These are phyloP conservation scores for Raffaelea arxii DNA, from an alignment of 2,329 filamentous ascomycete genomes.

Conservation along the genomic window DNA sequence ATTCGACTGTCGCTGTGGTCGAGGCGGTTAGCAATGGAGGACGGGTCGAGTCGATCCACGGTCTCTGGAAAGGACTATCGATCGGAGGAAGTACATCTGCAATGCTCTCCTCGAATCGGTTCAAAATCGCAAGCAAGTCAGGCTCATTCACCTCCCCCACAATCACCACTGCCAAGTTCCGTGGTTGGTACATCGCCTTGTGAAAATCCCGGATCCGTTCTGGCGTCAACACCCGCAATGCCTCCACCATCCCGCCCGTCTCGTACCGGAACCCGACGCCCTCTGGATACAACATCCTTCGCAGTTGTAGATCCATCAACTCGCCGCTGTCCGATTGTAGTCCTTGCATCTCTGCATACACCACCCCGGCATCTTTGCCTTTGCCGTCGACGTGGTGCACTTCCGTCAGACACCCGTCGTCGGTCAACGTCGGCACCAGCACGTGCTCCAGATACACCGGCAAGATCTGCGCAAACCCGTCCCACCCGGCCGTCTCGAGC, in stretches of 20 bases:
- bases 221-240: conserved; percentile 73
- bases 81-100: conserved; percentile 69
- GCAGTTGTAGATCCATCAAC: conserved; percentile 77
- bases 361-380: conserved; percentile 90
- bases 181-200: conserved; percentile 94
- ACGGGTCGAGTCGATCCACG: conserved; percentile 83
- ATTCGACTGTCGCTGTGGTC: conserved; percentile 69
- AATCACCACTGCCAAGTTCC: conserved; percentile 83
- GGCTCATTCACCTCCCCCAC: conserved; percentile 85
- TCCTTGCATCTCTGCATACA: conserved; percentile 98
- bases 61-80: conserved; percentile 65
- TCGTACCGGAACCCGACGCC: conserved; percentile 92
- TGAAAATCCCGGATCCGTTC: conserved; percentile 93
- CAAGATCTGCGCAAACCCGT: conserved; percentile 88
- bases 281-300: conserved; percentile 75
- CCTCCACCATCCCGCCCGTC: conserved; percentile 95
- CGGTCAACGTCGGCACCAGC: conserved; percentile 81
- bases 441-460: conserved; percentile 95
- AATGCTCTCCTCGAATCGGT: conserved; percentile 82
- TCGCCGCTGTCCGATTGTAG: conserved; percentile 77
- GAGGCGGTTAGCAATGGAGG: conserved; percentile 64
- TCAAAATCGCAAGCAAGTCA: conserved; percentile 69
- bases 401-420: conserved; percentile 88
- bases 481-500: conserved; percentile 90
- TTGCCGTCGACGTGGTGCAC: conserved; percentile 92